Evolutionary conservation across 1,284 basidiomycete species (phyloP), one percentile per base, ranked within the genome.

Genomic region (Irpex sp.): DNA sequence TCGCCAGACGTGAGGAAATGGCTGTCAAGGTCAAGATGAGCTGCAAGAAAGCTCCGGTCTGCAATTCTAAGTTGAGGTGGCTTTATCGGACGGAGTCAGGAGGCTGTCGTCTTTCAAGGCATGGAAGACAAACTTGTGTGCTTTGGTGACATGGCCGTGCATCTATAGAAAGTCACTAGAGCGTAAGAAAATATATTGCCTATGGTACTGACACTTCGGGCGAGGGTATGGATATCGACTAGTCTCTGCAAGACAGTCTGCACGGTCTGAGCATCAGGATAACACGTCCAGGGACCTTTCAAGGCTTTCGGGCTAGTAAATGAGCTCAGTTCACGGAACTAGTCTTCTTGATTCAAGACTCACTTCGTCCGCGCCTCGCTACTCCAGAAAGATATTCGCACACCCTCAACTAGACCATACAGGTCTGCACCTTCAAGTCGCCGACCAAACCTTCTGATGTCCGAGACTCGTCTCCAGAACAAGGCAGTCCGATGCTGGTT

Each of bases 401-500:
- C 71, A 26, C 75, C 73, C 62, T 85, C 81, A 3, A 87, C 71
- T 8, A 79, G 66, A 21, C 74, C 74, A n/a, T 71, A 63, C 2
- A 88, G 69, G 31, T 79, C 73, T 56, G 82, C 62, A 13, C 78
- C 78, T 31, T 78, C 72, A 4, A 91, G 65, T 47, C 87, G 80
- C 52, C 75, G 75, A 48, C 81, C 82, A 69, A 85, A 83, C 64
- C 85, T 80, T 64, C 87, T 79, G 26, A 86, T 78, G 72, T 92
- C 91, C 11, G 73, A 70, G 13, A 88, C 77, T 38, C 84, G 84
- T 70, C 82, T 81, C 88, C 89, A 92, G 72, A 90, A 92, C 8
- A 91, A 74, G 36, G 91, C 82, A 15, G 79, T 72, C 34, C 87
- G 84, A 70, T 93, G 92, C 70, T 93, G 90, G 69, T 92, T 93